Evolutionary conservation across 768 basidiomycete genomes (phyloP), one percentile per base, ranked within the genome.

Genomic region (Tulasnella sp.): DNA sequence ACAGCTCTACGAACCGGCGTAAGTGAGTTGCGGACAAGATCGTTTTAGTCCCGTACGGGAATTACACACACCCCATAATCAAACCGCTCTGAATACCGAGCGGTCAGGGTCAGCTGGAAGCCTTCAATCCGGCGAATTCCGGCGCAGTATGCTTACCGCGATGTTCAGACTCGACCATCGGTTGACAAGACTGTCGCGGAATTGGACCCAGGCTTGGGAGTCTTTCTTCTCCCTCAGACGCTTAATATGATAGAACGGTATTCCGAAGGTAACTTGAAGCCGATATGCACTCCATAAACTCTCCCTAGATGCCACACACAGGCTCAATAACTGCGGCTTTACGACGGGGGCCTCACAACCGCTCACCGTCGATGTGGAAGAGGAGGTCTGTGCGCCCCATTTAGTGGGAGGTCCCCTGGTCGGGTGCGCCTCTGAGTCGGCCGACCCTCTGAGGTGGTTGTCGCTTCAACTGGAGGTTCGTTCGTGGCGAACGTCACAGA

Each of bases 101-200:
- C 9, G n/a, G 23, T 55, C 42, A 15, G 7, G 18, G 35, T 74
- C 42, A 74, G 61, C 5, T 18, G 29, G 32, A 40, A 73, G 15
- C n/a, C 29, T 10, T 73, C 16, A 73, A 42, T 39, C 32, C 29
- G n/a, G 71, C 71, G 29, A 29, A 70, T 35, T 37, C 15, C 39
- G 39, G 73, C 40, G 44, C 44, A n/a, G 32, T 10, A n/a, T 10
- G 46, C 73, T 35, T 15, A 74, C 73, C 39, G 51, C 73, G 44
- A 74, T 55, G 46, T 74, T 74, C 10, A 74, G 73, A 74, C 39
- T 74, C 23, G 44, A 74, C 73, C 73, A 74, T 26, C 73, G 73
- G 51, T 48, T 74, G 40, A 74, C 51, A 32, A 74, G 44, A n/a
- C 73, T 55, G 44, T 74, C 73, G 10, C 73, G 73, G 32, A 74